Base-by-base conservation (phyloP, 2,329 filamentous ascomycete species). In the Apiospora saccharicola region DNA sequence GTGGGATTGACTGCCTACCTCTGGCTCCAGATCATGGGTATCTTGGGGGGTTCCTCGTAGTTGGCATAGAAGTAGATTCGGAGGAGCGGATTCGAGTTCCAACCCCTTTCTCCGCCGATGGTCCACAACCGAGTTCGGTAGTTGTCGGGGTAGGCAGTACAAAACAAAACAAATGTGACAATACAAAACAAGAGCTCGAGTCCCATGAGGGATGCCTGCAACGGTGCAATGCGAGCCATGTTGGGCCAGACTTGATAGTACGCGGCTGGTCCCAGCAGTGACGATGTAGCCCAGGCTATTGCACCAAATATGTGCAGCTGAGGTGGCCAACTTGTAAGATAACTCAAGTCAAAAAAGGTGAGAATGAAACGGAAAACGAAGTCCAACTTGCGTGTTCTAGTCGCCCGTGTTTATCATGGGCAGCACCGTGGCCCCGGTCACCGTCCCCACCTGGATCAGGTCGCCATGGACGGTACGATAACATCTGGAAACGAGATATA, bases 61-160 rank as follows among this genome's bases (percentile, higher is more conserved):
- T 77, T 77, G 44, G 76, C 75, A 34, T 75, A 77, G 19, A 75
- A 75, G 72, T 77, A 77, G 19, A 76, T 75, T 10, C 75, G 72
- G 16, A 75, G 70, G 30, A 68, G 71, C 8, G 75, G 76, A 69
- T 77, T 75, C 22, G 76, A 77, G 51, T 77, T 77, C 75, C 76
- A 76, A 14, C 74, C 76, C 22, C 72, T 73, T 44, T 74, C 72
- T 16, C 76, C 76, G 16, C 75, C 76, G 7, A 72, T 71, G 10
- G 71, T 49, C 76, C 76, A 76, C 22, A 76, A 43, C 8, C 53
- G 67, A 19, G 69, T 73, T 26, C 72, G 37, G 49, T 72, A 74
- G 6, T 69, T 34, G 61, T 73, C 71, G 13, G 73, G 73, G 47
- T 75, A 75, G n/a, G 74, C 70, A 26, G 71, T 72, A 64, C 73